Evolutionary conservation across 306 rosid species (phyloP).

Genomic region (Fragaria vesca): DNA sequence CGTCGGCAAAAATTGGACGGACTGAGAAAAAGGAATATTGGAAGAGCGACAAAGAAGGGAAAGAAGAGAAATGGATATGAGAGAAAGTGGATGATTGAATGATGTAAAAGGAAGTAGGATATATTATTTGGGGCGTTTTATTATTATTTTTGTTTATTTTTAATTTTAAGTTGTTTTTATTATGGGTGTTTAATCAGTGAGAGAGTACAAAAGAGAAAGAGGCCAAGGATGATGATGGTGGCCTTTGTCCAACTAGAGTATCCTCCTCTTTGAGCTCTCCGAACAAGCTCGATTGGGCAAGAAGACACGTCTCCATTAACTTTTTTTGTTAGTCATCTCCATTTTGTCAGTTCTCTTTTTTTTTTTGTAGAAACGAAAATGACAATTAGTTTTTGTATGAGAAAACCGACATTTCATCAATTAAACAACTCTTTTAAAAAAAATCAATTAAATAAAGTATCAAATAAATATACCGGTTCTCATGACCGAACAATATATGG

Average conservation of each 20-base stretch:
- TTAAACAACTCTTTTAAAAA: too few relatives aligned
- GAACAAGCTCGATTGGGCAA: neutral
- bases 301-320: neutral
- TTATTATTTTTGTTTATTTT: neutral
- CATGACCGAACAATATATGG: too few relatives aligned
- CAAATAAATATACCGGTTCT: too few relatives aligned
- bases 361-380: too few relatives aligned
- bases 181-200: neutral
- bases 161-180: neutral
- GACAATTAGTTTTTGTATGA: too few relatives aligned
- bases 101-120: conserved; percentile 12
- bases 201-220: neutral
- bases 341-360: too few relatives aligned
- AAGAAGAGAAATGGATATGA: conserved; percentile 8
- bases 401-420: too few relatives aligned
- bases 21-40: conserved; percentile 7
- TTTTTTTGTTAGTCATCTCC: too few relatives aligned
- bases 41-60: neutral
- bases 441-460: too few relatives aligned
- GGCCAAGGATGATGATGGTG: neutral
- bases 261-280: neutral
- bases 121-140: conserved; percentile 9
- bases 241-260: neutral
- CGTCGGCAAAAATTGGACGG: neutral
- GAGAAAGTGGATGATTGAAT: conserved; percentile 33